Evolutionary conservation across 305 asterid genomes (phyloP).

Genomic region (Fraxinus nigra): DNA sequence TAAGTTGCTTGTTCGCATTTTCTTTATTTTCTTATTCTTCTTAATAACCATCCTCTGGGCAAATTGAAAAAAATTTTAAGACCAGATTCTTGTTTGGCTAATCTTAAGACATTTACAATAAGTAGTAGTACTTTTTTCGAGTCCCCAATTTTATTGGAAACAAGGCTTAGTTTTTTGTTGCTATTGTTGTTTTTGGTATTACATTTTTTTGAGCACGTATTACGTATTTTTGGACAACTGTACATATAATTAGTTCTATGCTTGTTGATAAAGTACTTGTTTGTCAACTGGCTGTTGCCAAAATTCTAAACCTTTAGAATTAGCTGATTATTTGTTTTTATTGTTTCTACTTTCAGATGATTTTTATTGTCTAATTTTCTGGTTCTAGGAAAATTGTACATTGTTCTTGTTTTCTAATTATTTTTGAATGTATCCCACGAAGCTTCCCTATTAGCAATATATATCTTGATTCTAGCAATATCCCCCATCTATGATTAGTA

Average conservation of each 20-base stretch:
- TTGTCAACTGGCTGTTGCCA: conserved; percentile 14
- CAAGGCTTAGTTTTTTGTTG: neutral
- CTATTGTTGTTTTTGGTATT: neutral
- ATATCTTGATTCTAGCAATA: conserved; percentile 11
- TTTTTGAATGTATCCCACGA: neutral
- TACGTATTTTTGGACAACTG: neutral
- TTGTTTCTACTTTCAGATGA: neutral
- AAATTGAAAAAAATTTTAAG: conserved; percentile 12
- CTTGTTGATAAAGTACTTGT: neutral
- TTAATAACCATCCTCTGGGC: neutral
- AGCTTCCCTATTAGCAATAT: neutral
- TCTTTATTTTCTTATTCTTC: conserved; percentile 4
- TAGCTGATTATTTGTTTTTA: neutral
- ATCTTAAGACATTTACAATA: neutral
- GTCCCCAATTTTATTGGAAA: neutral
- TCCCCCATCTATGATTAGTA: conserved; percentile 2
- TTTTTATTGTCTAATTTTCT: neutral
- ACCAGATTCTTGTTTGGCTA: neutral
- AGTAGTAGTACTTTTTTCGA: neutral
- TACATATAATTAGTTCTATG: neutral
- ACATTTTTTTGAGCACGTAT: neutral
- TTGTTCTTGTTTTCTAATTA: neutral
- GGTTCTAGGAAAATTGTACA: neutral
- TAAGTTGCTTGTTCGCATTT: conserved; percentile 9
- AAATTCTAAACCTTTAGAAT: conserved; percentile 19